Conservation (phyloP, 495 filamentous ascomycete species). For the Apiosordaria backusii region DNA sequence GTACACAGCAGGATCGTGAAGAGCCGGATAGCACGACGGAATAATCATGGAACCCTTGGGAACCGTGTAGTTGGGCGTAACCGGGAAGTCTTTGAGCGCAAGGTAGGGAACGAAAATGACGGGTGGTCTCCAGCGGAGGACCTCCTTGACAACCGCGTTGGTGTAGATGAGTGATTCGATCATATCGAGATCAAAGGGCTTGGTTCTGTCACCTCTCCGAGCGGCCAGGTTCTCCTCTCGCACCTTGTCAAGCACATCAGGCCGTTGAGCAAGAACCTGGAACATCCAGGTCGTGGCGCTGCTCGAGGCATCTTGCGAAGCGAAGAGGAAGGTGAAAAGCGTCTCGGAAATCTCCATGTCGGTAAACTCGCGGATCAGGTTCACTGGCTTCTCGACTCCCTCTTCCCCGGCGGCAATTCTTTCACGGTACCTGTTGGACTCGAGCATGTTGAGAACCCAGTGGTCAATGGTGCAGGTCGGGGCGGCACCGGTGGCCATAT, state of each 20-base stretch:
- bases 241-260: conserved; percentile 77
- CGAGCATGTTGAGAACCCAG: conserved; percentile 80
- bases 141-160: conserved; percentile 84
- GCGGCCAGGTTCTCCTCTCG: conserved; percentile 81
- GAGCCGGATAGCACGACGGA: conserved; percentile 38
- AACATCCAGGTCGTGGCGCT: conserved; percentile 87
- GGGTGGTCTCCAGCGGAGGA: conserved; percentile 84
- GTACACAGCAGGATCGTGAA: conserved; percentile 27
- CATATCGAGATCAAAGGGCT: conserved; percentile 69
- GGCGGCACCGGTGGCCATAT: conserved; percentile 81
- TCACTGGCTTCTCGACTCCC: conserved; percentile 66
- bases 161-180: conserved; percentile 83
- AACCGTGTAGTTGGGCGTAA: conserved; percentile 75
- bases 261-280: conserved; percentile 84
- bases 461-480: conserved; percentile 84
- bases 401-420: conserved; percentile 63
- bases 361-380: conserved; percentile 75
- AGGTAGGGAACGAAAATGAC: conserved; percentile 95
- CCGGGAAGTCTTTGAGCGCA: conserved; percentile 85
- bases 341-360: conserved; percentile 88
- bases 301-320: conserved; percentile 89
- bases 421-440: conserved; percentile 70
- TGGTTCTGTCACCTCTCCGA: conserved; percentile 67
- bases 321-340: conserved; percentile 91
- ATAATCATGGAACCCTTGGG: conserved; percentile 33